Conservation (phyloP, 1,284 basidiomycete genomes). For the Vanrija sp. region DNA sequence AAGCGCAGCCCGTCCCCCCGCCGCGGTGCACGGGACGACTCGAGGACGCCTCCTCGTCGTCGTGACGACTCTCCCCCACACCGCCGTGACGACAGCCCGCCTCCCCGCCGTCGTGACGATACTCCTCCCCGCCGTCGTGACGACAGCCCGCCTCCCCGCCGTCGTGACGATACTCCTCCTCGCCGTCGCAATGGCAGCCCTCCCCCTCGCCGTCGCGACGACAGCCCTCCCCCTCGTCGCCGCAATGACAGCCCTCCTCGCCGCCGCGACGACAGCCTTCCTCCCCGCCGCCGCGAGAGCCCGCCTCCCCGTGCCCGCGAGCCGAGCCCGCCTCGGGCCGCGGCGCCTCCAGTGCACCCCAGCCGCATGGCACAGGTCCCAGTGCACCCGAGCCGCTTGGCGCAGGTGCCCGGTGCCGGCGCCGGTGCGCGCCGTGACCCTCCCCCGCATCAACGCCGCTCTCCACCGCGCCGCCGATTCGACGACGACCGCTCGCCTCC, state of each 20-base stretch:
- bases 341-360: not conserved
- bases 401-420: constrained; percentile 11
- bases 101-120: constrained; percentile 20
- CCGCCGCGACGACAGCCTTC: constrained; percentile 2
- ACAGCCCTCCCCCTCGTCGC: not conserved
- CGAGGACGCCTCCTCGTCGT: constrained; percentile 15
- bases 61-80: constrained; percentile 14
- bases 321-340: constrained; percentile 2
- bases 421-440: not conserved
- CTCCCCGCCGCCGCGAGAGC: constrained; percentile 2
- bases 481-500: constrained; percentile 1
- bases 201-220: constrained; percentile 9
- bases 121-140: constrained; percentile 16
- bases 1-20: constrained; percentile 2
- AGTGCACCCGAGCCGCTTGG: no score
- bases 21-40: constrained; percentile 13
- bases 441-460: constrained; percentile 4
- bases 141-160: not conserved
- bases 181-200: constrained; percentile 15
- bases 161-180: constrained; percentile 17
- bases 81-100: constrained; percentile 16
- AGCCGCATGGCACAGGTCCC: no score
- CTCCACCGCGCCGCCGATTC: constrained; percentile 9
- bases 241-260: constrained; percentile 14
- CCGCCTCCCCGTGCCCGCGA: constrained; percentile 3